Evolutionary conservation across 768 basidiomycete species (phyloP), one percentile per base, ranked within the genome.

Genomic region (Imleria badia): DNA sequence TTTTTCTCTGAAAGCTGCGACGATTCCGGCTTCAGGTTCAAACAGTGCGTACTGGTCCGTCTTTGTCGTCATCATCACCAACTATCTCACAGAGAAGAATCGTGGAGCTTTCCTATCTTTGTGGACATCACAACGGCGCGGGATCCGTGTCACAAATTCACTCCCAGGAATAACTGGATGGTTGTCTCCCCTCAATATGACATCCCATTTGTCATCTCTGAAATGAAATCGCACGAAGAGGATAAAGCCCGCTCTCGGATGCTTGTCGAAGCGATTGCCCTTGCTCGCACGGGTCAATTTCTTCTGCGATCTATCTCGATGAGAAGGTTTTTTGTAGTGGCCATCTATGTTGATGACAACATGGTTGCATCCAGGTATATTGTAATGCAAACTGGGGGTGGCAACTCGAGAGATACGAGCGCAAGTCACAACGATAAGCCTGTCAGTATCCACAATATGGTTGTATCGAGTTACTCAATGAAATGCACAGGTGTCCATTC

Each of bases 251-350:
- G 40, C 9, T 39, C 1, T 10, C 39, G 54, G 2, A 64, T 64
- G 62, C 59, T 64, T 11, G 6, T 64, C 17, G n/a, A 64, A 20
- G 59, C 53, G 2, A 60, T 41, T 2, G 26, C 51, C 3, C 15
- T 50, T 14, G 59, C 49, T 3, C 45, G 53, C 1, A 13, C 40
- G 0, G 53, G 55, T 6, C 20, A 48, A 8, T 36, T 11, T 13
- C 42, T 60, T 3, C 7, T 55, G 11, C 5, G 31, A 31, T 4
- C 26, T 1, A 6, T 6, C 11, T 33, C 48, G 9, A 39, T 23
- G 20, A 19, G 9, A 6, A n/a, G 9, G 1, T 58, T 60, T 45
- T 63, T 64, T 13, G 38, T 64, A 1, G 52, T 64, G 17, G 59
- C 51, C 10, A 34, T 64, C 13, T 58, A 58, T 43, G 12, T 63